Evolutionary conservation across 2,329 filamentous ascomycete genomes (phyloP).

Genomic region (Beauveria sp.): DNA sequence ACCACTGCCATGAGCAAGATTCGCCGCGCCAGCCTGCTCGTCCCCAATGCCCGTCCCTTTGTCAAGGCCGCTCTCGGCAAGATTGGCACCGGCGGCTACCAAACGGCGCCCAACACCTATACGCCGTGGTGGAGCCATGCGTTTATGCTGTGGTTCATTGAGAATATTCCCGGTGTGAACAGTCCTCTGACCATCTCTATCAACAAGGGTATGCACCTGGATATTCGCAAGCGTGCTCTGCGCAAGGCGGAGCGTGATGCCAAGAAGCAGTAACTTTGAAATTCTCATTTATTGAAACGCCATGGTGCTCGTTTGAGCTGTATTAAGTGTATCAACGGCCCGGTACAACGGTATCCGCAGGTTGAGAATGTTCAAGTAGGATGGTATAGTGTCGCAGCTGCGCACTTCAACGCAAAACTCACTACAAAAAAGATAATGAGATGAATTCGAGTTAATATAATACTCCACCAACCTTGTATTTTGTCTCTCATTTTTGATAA

Average conservation of each 20-base stretch:
- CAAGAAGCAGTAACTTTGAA: conserved; percentile 48
- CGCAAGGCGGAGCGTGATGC: conserved; percentile 76
- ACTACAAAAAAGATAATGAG: not conserved
- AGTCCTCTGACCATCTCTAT: conserved; percentile 38
- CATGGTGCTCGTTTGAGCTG: not conserved
- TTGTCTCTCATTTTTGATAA: not conserved
- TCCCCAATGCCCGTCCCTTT: conserved; percentile 77
- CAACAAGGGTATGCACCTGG: conserved; percentile 66
- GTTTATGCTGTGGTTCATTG: conserved; percentile 76
- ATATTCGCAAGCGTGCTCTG: conserved; percentile 74
- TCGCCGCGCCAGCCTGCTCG: conserved; percentile 64
- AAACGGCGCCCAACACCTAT: conserved; percentile 73
- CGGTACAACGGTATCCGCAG: too few relatives aligned
- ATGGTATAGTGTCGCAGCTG: not conserved
- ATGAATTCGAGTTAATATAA: not conserved
- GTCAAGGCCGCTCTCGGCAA: conserved; percentile 72
- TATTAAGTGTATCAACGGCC: not conserved
- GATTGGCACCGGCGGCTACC: conserved; percentile 73
- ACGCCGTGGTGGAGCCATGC: conserved; percentile 93
- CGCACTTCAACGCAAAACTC: too few relatives aligned
- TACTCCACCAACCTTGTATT: not conserved
- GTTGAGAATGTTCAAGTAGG: not conserved
- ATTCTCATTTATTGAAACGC: not conserved
- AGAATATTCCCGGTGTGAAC: conserved; percentile 46
- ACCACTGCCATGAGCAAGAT: conserved; percentile 98